Evolutionary conservation across 345 rosid species (phyloP).

Genomic region (Eucalyptus pauciflora): DNA sequence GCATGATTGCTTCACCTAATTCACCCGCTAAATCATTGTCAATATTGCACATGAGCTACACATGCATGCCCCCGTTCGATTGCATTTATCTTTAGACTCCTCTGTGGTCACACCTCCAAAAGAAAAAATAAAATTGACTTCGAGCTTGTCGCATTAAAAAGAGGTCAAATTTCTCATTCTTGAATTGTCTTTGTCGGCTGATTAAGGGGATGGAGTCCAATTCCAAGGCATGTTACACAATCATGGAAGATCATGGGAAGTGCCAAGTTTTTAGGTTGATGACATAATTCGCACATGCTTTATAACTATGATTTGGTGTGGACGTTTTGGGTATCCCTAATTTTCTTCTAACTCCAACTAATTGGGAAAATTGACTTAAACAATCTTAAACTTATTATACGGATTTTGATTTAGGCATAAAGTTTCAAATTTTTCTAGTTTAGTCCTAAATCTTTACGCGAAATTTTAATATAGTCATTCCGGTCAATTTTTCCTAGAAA

Average conservation of each 20-base stretch:
- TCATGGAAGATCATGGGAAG: not conserved
- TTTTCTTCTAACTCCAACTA: not conserved
- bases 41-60: not conserved
- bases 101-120: not conserved
- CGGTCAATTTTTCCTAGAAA: accelerated
- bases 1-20: not conserved
- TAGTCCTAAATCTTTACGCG: not conserved
- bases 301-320: not conserved
- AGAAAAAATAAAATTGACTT: not conserved
- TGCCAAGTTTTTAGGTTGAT: not conserved
- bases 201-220: not conserved
- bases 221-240: not conserved
- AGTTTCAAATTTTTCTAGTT: not conserved
- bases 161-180: not conserved
- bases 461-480: not conserved
- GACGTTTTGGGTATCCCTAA: not conserved
- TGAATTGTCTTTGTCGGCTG: not conserved
- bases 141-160: not conserved
- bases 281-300: not conserved
- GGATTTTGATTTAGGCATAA: not conserved
- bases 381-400: not conserved
- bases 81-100: not conserved
- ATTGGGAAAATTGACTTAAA: not conserved
- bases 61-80: not conserved
- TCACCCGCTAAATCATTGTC: not conserved